Base-by-base conservation (phyloP, 2,329 filamentous ascomycete genomes). In the Scopulariopsis brevicaulis region DNA sequence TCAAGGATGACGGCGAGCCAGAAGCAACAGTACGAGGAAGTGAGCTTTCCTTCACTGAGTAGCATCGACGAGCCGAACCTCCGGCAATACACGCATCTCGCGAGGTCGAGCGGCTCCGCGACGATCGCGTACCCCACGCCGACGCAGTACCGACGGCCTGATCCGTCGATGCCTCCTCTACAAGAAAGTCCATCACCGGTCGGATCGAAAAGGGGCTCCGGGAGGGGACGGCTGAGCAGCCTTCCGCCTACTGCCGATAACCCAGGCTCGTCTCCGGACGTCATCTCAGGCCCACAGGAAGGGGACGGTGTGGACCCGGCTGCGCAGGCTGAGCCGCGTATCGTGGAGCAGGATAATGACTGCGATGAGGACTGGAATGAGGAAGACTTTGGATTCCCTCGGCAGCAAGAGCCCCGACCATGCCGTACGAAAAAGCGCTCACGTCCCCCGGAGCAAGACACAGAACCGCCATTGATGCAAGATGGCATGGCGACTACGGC, bases 101-200 rank as follows among this genome's bases (percentile, higher is more conserved):
- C 25, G 53, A 55, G 61, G 46, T 70, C 68, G 5, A 70, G 68
- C 55, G 67, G 63, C 15, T 65, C 63, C 7, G 66, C 65, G 10
- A 73, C 70, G 1, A 65, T 72, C 57, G 67, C 69, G 1, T 71
- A 70, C 35, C 62, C 70, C 5, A 73, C 71, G 1, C 71, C 71
- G 10, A 73, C 56, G 35, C 56, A 58, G 28, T 58, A 35, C 25
- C 34, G 50, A 12, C 34, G 18, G 2, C 15, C 32, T 24, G 50
- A 37, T 43, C 56, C 14, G 53, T 43, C 40, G 32, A 32, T 58
- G n/a, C 51, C 51, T 12, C 50, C 50, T 11, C 10, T 32, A 14
- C 56, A 35, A 5, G 20, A 51, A n/a, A 53, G 37, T 22, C 46
- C 32, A 28, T 18, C 24, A 3, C 14, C 14, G 7, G 40, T n/a